Evolutionary conservation across 1,284 basidiomycete genomes (phyloP), one percentile per base, ranked within the genome.

Genomic region (Sutorius eximius): DNA sequence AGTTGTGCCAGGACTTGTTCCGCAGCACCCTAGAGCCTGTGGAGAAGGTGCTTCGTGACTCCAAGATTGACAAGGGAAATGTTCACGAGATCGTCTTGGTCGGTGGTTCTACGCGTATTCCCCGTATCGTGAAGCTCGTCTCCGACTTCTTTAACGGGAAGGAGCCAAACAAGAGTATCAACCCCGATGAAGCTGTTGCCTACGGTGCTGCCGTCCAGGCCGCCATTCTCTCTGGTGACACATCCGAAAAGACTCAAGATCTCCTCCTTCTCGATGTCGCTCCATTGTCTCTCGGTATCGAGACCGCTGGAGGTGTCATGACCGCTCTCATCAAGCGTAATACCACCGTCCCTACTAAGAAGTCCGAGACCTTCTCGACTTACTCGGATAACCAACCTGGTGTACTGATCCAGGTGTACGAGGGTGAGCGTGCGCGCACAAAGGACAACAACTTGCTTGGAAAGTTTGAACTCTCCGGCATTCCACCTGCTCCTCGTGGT

Each of bases 391-490:
- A 99, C 83, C 97, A 99, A 76, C 94, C 95, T 59, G 93, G 93
- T 84, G 96, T 99, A 55, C 84, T 98, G 70, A 98, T 99, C 77
- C 96, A 98, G 76, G 96, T 99, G 57, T 99, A 85, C 78, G 96
- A 99, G 83, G 96, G 97, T 79, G 97, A 99, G 79, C 95, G 96
- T 83, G 93, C 95, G 51, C 91, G 95, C 71, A 98, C 95, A 62
- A 98, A 98, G 85, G 97, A 99, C 81, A 98, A 98, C 85, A 98
- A 98, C 82, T 75, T 98, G 52, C 93, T 99, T 75, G 96, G 96
- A 72, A 97, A 98, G 80, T 99, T 98, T 80, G 95, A 98, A 79
- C 91, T 98, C 51, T 89, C 95, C 52, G 95, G 95, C 61, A 98
- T 99, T 68, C 96, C 96, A 36, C 96, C 96, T 38, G 95, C 95